These are phyloP conservation scores for Prototheca cutis DNA, from an alignment of 163 green algal species.

Conservation along the genomic window DNA sequence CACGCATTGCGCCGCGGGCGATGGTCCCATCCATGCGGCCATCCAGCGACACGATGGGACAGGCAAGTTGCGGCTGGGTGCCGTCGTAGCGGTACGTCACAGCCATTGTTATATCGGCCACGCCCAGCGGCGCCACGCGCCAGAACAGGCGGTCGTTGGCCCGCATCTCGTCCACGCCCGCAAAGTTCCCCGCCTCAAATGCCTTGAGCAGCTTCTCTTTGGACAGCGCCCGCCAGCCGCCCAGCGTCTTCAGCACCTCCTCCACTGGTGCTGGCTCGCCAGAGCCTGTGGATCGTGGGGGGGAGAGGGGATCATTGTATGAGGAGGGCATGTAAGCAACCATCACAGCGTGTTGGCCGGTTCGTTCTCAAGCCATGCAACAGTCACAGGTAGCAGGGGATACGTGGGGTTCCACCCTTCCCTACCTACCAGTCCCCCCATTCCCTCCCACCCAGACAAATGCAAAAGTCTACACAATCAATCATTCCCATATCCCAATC, in stretches of 20 bases:
- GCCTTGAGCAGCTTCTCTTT: constrained; percentile 21
- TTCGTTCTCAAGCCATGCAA: too few relatives aligned
- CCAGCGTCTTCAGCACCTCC: constrained; percentile 22
- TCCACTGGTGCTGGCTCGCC: constrained; percentile 14
- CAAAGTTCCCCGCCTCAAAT: constrained; percentile 42
- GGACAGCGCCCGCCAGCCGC: constrained; percentile 20
- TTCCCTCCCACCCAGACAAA: too few relatives aligned
- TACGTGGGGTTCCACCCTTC: too few relatives aligned
- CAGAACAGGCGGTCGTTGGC: constrained; percentile 33
- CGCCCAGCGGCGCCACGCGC: constrained; percentile 33
- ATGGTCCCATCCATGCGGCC: constrained; percentile 33
- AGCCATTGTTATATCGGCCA: constrained; percentile 41
- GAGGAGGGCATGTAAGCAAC: too few relatives aligned
- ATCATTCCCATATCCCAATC: too few relatives aligned
- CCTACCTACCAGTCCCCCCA: too few relatives aligned
- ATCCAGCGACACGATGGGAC: constrained; percentile 32
- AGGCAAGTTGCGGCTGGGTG: constrained; percentile 2
- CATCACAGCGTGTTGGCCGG: too few relatives aligned
- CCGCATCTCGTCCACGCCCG: constrained; percentile 41
- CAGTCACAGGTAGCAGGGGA: too few relatives aligned
- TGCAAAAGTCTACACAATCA: too few relatives aligned
- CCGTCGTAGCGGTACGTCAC: constrained; percentile 26
- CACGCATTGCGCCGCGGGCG: constrained; percentile 11
- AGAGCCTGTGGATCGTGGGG: background rate
- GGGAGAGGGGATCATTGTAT: background rate